Evolutionary conservation across 2,329 filamentous ascomycete species (phyloP), one percentile per base, ranked within the genome.

Genomic region (Hirsutella rhossiliensis): DNA sequence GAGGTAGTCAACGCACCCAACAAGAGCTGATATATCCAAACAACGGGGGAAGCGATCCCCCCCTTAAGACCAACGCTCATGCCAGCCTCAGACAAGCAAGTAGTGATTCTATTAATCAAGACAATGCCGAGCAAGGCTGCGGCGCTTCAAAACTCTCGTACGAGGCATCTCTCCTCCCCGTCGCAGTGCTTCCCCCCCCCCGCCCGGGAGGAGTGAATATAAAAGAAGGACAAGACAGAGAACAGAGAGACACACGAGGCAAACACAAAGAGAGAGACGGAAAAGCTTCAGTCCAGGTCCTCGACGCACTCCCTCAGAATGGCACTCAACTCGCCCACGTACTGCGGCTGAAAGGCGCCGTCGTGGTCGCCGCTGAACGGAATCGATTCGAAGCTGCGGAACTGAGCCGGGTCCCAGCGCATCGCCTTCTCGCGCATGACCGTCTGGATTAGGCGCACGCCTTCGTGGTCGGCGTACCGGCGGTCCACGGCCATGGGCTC

Each of bases 291-390:
- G 15, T 40, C 37, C 13, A 51, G 20, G 5, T 37, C 47, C 34
- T 48, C 47, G 40, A 54, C 18, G 31, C 48, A 48, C 11, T 42
- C 45, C 27, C 50, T 41, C 27, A 54, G 42, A 31, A 54, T 54
- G 13, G 37, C 38, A 45, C 52, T 54, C 43, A 54, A 39, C 42
- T 54, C 52, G 17, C 45, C 49, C 18, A 54, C 48, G 38, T 43
- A 39, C 41, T 45, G 43, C 13, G 52, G 50, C 46, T 50, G 46
- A 40, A 54, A 54, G 11, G 52, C 52, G 7, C 51, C 45, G 40
- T 54, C 51, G 42, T 54, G 52, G 12, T 53, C 47, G 8, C 51
- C 52, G 38, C 51, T 52, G 29, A 54, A 54, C 2, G 52, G 49
- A 23, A 52, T 47, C 18, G 45, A 47, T 41, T 48, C 38, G 20